phyloP scores from a whole-genome alignment of 2,329 filamentous ascomycete genomes.

The Sordariomycetes sp. region DNA sequence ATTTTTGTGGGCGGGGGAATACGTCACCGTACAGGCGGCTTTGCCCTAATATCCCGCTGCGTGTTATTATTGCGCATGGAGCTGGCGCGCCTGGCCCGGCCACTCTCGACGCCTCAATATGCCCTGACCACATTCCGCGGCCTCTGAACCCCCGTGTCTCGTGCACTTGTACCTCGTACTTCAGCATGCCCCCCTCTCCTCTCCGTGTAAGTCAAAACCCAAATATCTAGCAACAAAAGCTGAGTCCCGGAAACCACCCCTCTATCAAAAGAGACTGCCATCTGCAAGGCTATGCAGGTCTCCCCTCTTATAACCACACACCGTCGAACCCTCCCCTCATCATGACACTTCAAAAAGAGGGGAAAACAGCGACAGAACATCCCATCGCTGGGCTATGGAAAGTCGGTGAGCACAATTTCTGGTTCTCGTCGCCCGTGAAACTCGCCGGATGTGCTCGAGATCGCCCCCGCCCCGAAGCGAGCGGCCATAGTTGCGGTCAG shows the following conservation, averaged over 20 bases:
- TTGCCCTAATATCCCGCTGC: not conserved
- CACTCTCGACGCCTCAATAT: not conserved
- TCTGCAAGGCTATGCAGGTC: not conserved
- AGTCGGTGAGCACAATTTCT: not conserved
- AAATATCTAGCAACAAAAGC: not conserved
- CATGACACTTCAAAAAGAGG: not conserved
- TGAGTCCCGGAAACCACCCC: not conserved
- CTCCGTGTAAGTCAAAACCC: too few species aligned
- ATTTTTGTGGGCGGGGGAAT: not conserved
- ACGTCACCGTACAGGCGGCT: not conserved
- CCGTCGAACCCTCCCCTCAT: not conserved
- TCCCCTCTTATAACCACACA: not conserved
- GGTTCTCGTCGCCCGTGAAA: not conserved
- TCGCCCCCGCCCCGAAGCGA: not conserved
- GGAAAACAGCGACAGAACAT: not conserved
- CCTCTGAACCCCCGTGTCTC: not conserved
- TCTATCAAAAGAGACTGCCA: not conserved
- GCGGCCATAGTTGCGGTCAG: conserved; percentile 3
- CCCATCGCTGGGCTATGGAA: not conserved
- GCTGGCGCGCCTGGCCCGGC: not conserved
- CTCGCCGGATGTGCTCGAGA: not conserved
- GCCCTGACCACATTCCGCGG: not conserved
- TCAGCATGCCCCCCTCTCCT: not conserved
- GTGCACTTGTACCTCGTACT: not conserved
- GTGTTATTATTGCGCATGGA: not conserved